Conservation (phyloP, 495 filamentous ascomycete genomes). For the Ascodesmis nigricans region DNA sequence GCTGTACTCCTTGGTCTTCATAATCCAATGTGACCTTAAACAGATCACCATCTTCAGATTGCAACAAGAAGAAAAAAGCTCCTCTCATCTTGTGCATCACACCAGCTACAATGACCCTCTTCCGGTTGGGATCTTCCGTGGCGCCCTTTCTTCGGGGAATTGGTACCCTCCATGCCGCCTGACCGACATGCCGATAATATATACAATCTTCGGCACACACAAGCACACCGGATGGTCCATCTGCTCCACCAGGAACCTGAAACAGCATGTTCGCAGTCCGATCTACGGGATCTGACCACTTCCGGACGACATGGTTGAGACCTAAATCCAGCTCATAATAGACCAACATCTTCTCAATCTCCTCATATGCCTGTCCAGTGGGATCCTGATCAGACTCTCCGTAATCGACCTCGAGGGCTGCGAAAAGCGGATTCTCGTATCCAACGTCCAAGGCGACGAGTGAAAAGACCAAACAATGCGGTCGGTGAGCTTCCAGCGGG, state of each 20-base stretch:
- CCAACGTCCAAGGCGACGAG: conserved; percentile 76
- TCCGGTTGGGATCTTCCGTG: conserved; percentile 80
- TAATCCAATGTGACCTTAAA: conserved; percentile 93
- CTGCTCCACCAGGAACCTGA: conserved; percentile 81
- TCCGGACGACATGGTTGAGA: conserved; percentile 87
- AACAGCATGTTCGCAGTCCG: conserved; percentile 76
- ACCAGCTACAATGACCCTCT: conserved; percentile 63
- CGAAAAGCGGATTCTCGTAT: conserved; percentile 92
- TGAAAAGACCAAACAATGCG: conserved; percentile 78
- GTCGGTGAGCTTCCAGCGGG: conserved; percentile 88
- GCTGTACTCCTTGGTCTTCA: conserved; percentile 55
- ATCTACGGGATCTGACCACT: conserved; percentile 86
- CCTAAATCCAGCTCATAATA: conserved; percentile 96
- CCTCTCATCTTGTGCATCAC: conserved; percentile 94
- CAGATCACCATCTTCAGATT: conserved; percentile 87
- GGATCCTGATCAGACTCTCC: conserved; percentile 78
- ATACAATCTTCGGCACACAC: conserved; percentile 89
- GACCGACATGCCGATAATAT: conserved; percentile 84
- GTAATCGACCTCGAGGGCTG: conserved; percentile 83
- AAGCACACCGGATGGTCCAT: conserved; percentile 83
- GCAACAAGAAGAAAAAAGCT: conserved; percentile 94
- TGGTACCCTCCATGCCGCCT: conserved; percentile 66
- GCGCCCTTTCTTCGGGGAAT: conserved; percentile 69
- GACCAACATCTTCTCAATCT: conserved; percentile 71
- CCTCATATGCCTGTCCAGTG: conserved; percentile 56